These are phyloP conservation scores for Protomyces lactucae-debilis DNA, from an alignment of 1,139 yeast species.

Conservation along the genomic window DNA sequence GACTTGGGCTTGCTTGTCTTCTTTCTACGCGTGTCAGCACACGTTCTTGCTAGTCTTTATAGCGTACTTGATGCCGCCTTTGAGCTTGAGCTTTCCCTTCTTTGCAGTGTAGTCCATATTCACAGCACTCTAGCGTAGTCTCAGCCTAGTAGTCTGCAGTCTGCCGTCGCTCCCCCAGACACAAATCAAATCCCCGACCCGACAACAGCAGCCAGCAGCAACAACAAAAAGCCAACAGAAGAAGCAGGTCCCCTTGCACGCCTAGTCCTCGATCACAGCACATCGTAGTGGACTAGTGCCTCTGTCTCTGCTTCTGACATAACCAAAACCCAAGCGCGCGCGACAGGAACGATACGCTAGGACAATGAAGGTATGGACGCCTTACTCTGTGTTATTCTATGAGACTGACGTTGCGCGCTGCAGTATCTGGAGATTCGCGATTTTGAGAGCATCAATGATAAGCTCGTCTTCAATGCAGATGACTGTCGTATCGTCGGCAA, in stretches of 20 bases:
- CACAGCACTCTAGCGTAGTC: no score
- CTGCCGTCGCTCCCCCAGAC: neutral
- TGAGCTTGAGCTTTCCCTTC: neutral
- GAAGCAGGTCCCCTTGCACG: neutral
- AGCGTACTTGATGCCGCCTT: neutral
- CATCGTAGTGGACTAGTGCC: neutral
- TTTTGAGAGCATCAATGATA: slow-evolving; percentile 50
- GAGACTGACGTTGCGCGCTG: neutral
- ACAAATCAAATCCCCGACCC: neutral
- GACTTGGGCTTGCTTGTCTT: neutral
- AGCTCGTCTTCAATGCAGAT: slow-evolving; percentile 76
- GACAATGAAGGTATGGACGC: neutral
- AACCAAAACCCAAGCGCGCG: neutral
- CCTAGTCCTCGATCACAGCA: slow-evolving; percentile 2
- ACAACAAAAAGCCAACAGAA: neutral
- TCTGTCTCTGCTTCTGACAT: neutral
- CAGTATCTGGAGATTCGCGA: slow-evolving; percentile 23
- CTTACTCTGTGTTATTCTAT: neutral
- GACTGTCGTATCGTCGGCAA: slow-evolving; percentile 90
- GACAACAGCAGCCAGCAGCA: neutral
- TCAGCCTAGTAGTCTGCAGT: neutral
- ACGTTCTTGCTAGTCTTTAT: no score
- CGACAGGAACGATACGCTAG: neutral
- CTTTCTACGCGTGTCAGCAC: neutral
- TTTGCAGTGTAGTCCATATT: neutral